A percentile compares a stretch with the other conserved stretches of the same genome.
Evolutionary conservation across 768 basidiomycete species (phyloP).

Genomic region (Naganishia randhawae): DNA sequence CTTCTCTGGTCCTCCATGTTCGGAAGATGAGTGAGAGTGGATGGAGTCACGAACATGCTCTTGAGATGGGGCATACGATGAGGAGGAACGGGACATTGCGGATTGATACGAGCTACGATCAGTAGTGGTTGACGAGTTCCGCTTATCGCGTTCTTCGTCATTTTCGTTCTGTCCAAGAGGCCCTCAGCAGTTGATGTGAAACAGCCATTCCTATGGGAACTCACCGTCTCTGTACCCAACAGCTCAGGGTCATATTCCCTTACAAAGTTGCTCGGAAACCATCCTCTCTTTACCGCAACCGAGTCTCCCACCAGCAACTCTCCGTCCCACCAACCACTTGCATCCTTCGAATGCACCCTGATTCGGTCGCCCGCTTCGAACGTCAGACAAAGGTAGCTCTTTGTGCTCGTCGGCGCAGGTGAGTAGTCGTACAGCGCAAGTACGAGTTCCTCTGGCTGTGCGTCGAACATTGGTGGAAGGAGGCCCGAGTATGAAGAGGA

Average conservation of each 20-base stretch:
- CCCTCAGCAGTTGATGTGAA: conserved; percentile 22
- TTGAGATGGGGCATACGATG: conserved; percentile 1
- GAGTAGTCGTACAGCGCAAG: conserved; percentile 87
- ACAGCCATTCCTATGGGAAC: neutral
- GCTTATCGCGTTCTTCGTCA: neutral
- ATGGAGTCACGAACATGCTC: neutral
- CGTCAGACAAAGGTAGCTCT: conserved; percentile 69
- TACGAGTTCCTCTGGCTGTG: conserved; percentile 61
- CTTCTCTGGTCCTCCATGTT: neutral
- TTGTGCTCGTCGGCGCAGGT: conserved; percentile 61
- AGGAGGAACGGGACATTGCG: conserved; percentile 16
- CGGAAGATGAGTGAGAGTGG: neutral
- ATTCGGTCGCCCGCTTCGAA: conserved; percentile 90
- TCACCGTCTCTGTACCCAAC: conserved; percentile 21
- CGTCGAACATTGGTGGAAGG: conserved; percentile 26
- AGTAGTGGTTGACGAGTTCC: conserved; percentile 11
- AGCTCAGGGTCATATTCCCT: conserved; percentile 32
- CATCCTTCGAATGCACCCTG: conserved; percentile 78
- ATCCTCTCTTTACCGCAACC: conserved; percentile 62
- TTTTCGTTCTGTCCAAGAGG: conserved; percentile 7
- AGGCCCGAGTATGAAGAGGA: conserved; percentile 20
- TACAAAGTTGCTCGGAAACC: conserved; percentile 97
- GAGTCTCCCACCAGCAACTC: conserved; percentile 56
- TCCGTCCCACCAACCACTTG: conserved; percentile 98
- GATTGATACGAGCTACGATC: conserved; percentile 29